Base-by-base conservation (phyloP, 73 alveolate species). In the Paramecium bursaria region DNA sequence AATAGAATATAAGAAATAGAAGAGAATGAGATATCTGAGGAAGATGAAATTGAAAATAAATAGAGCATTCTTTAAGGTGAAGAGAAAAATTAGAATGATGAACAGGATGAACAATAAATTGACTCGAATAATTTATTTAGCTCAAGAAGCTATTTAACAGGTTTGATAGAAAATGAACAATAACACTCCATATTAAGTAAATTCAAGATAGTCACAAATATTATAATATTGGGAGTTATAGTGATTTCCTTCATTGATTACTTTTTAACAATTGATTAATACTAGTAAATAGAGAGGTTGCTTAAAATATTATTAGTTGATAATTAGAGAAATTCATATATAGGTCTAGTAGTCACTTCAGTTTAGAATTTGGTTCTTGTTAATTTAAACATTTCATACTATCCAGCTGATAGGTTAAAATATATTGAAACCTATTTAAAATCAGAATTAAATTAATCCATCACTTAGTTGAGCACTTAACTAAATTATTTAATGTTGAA, bases 1-100 rank as follows among this genome's bases (percentile, higher is more conserved):
- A 57, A 57, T 30, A 57, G 76, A 30, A 29, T 57, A 17, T 57
- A 57, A n/a, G 76, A 57, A 14, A 57, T 57, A 57, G 76, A 57
- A 30, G 76, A 57, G 27, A 57, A 50, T 23, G 33, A 30, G 4
- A 57, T 57, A 50, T 57, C 76, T 13, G 76, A 57, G 6, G 76
- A 57, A 23, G 76, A 57, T 13, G 76, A 57, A 23, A 57, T 57
- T 27, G 76, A 27, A 1, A 57, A 57, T n/a, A 57, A n/a, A n/a
- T n/a, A 57, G 27, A 57, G 76, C 4, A 50, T 57, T 6, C 33
- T 57, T 57, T 57, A 57, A 57, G 33, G 33, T 57, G 33, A 57
- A 19, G 3, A 57, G 33, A 50, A 57, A 27, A 6, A 57, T 30
- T 27, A 30, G 14, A 27, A 23, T 23, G 76, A 57, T 14, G 33